Conservation (phyloP, 2,329 filamentous ascomycete genomes). For the Dactylellina leptospora region DNA sequence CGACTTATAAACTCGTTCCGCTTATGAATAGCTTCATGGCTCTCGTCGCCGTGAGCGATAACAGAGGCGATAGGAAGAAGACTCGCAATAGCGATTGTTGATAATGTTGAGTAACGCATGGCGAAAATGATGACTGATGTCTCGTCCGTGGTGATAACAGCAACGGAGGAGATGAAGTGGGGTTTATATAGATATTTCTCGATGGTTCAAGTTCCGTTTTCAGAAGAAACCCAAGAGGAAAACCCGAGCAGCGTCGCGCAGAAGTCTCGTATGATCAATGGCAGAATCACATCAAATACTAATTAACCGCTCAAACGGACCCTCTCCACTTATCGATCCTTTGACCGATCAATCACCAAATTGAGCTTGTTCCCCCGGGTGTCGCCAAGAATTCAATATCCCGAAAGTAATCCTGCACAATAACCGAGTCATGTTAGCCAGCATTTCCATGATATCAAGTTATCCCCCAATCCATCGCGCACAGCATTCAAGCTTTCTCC, state of each 20-base stretch:
- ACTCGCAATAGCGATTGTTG: conserved; percentile 25
- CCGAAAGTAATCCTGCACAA: conserved; percentile 8
- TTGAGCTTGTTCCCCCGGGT: not conserved
- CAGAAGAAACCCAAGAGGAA: not conserved
- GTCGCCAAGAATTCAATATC: conserved; percentile 12
- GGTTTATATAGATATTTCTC: no score
- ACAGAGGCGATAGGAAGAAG: conserved; percentile 23
- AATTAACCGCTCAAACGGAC: no score
- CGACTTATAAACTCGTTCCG: conserved; percentile 45
- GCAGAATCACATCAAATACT: no score
- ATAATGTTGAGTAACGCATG: conserved; percentile 36
- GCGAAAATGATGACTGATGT: not conserved
- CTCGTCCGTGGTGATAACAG: no score
- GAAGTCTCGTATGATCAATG: no score
- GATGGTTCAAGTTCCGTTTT: not conserved
- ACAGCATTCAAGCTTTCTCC: conserved; percentile 32
- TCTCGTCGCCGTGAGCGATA: conserved; percentile 44
- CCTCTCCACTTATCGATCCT: not conserved
- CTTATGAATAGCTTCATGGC: conserved; percentile 30
- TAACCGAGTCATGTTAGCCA: conserved; percentile 28
- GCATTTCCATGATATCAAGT: conserved; percentile 4
- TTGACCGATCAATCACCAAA: not conserved
- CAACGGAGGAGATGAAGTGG: no score
- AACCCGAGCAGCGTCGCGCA: no score
- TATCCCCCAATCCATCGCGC: not conserved